phyloP scores from a whole-genome alignment of 208 protist species.

The Histomonas meleagridis region DNA sequence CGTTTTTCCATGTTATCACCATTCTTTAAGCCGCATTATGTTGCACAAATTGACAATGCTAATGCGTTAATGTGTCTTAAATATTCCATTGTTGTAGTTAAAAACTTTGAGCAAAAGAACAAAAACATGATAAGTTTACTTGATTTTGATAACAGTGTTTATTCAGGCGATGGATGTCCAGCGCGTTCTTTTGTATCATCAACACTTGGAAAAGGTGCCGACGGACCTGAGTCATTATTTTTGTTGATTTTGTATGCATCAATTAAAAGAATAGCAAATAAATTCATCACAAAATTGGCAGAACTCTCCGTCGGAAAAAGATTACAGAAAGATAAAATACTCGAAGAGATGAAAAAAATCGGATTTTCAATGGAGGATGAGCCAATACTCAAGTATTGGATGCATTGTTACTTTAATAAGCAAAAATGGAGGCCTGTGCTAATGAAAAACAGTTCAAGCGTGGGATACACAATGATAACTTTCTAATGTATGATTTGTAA shows the following conservation, averaged over 20 bases:
- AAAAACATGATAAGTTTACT: neutral
- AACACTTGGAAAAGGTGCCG: neutral
- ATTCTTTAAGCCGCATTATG: too few species aligned
- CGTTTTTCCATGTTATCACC: neutral
- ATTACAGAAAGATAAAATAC: neutral
- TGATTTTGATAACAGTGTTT: neutral
- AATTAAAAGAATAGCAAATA: neutral
- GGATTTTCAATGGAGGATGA: constrained; percentile 4
- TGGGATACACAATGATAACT: neutral
- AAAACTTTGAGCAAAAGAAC: neutral
- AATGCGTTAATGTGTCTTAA: neutral
- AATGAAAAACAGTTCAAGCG: neutral
- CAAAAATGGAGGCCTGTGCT: neutral
- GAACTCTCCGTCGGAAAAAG: neutral
- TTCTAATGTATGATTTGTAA: too few species aligned
- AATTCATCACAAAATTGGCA: neutral
- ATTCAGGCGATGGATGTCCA: neutral
- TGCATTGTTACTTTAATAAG: neutral
- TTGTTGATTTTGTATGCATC: neutral
- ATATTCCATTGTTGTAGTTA: neutral
- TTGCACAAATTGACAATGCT: neutral
- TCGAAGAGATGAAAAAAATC: neutral
- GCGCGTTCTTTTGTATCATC: neutral
- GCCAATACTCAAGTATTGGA: neutral
- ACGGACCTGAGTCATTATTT: neutral